A percentile compares a stretch with the other conserved stretches of the same genome.
Conservation (phyloP, 176 grass and related monocot genomes). For the Cocos nucifera region DNA sequence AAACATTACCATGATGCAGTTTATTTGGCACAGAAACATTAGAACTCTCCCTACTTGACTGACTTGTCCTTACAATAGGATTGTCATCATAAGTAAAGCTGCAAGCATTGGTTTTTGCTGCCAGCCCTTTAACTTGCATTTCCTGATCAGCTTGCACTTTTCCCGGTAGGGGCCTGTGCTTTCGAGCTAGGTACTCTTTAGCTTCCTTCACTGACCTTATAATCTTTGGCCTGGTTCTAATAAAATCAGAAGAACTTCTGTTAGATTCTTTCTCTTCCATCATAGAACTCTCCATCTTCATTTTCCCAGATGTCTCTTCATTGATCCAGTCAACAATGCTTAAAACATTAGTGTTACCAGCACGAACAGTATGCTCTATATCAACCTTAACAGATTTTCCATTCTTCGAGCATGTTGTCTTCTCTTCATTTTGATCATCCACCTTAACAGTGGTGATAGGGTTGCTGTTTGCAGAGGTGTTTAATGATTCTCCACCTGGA, state of each 20-base stretch:
- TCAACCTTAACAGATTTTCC: background rate
- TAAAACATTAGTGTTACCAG: background rate
- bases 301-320: background rate
- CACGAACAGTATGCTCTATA: background rate
- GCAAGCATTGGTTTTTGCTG: background rate
- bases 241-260: conserved; percentile 4
- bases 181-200: conserved; percentile 15
- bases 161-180: background rate
- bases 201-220: conserved; percentile 24
- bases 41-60: background rate
- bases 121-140: background rate
- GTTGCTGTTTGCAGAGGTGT: background rate
- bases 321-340: background rate
- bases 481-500: conserved; percentile 6
- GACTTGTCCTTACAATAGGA: background rate
- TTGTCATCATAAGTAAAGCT: background rate
- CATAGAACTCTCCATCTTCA: background rate
- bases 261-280: background rate
- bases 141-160: background rate
- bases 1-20: background rate
- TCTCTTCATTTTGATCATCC: background rate
- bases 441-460: background rate
- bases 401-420: background rate
- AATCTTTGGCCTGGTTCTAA: conserved; percentile 11
- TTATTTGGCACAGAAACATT: conserved; percentile 1